Evolutionary conservation across 2,329 filamentous ascomycete genomes (phyloP).

Genomic region (Curvularia sp.): DNA sequence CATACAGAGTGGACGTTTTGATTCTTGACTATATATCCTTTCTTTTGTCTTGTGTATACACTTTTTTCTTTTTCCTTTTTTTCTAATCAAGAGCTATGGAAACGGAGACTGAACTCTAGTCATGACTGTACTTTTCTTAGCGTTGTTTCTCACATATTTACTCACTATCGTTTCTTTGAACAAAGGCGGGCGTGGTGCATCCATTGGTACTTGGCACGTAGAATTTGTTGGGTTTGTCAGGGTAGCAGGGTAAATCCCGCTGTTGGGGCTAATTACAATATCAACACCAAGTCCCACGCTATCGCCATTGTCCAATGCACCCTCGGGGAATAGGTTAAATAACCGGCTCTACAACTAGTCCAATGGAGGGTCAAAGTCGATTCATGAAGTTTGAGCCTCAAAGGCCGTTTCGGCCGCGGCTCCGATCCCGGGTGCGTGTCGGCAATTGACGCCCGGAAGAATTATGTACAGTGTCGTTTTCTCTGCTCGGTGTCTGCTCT

Average conservation of each 20-base stretch:
- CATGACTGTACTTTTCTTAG: conserved; percentile 14
- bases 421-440: conserved; percentile 23
- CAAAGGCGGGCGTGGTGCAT: background rate
- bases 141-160: conserved; percentile 12
- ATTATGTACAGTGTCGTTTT: conserved; percentile 19
- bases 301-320: conserved; percentile 1
- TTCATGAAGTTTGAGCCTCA: conserved; percentile 25
- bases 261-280: conserved; percentile 1
- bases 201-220: conserved; percentile 9
- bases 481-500: background rate
- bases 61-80: conserved; percentile 9
- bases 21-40: conserved; percentile 13
- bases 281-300: conserved; percentile 16
- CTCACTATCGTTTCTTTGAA: conserved; percentile 5
- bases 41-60: conserved; percentile 17
- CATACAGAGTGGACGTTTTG: conserved; percentile 1
- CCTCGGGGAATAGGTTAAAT: conserved; percentile 33
- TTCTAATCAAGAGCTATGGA: conserved; percentile 4
- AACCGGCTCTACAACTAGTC: conserved; percentile 19
- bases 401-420: conserved; percentile 36
- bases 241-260: conserved; percentile 1
- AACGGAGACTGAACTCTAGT: background rate
- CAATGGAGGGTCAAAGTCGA: background rate
- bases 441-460: conserved; percentile 34
- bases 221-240: background rate